Conservation (phyloP, 306 rosid species). For the Cicer cuneatum region DNA sequence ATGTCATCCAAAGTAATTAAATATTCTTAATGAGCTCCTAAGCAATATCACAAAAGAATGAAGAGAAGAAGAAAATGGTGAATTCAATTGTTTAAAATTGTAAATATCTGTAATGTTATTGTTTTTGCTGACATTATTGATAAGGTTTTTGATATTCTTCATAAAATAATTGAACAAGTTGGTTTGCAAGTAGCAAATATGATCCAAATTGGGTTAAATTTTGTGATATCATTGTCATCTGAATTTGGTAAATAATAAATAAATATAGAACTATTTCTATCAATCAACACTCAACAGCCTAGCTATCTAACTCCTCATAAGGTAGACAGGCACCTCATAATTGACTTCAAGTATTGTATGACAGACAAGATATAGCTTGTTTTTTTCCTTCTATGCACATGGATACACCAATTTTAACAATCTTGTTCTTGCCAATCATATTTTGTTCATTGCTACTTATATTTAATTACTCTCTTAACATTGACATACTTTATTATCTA, state of each 20-base stretch:
- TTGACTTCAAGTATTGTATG: conserved; percentile 16
- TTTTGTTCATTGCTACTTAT: background rate
- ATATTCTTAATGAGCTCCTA: background rate
- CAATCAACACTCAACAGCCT: background rate
- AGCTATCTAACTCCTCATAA: background rate
- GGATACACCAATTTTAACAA: background rate
- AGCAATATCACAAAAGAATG: conserved; percentile 3
- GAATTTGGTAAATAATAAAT: background rate
- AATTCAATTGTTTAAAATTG: background rate
- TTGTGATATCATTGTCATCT: conserved; percentile 3
- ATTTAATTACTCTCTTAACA: background rate
- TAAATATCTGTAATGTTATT: conserved; percentile 2
- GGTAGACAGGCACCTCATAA: conserved; percentile 22
- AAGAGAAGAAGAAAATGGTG: background rate
- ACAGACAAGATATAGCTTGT: conserved; percentile 20
- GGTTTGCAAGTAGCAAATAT: conserved; percentile 30
- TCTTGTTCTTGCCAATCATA: conserved; percentile 1
- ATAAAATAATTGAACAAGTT: conserved; percentile 5
- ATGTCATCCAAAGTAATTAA: background rate
- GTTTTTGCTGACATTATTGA: conserved; percentile 19
- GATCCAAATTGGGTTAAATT: conserved; percentile 1
- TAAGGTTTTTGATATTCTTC: background rate
- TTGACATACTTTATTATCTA: no score
- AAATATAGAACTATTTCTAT: background rate
- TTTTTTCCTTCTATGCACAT: background rate